These are phyloP conservation scores for Leptographium radiaticola DNA, from an alignment of 2,329 filamentous ascomycete species.

Conservation along the genomic window DNA sequence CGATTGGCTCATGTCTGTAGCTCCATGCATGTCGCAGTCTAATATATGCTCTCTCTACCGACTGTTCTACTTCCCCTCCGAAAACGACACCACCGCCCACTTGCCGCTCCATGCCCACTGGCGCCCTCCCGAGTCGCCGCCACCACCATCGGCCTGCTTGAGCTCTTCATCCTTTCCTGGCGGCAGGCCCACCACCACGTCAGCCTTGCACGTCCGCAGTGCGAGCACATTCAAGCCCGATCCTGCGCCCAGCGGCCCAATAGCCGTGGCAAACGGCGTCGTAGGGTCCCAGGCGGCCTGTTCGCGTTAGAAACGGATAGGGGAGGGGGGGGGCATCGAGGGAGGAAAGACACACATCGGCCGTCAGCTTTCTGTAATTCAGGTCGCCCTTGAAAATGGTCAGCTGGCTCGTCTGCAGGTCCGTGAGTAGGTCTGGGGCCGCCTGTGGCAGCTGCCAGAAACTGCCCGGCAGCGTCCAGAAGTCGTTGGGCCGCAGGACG, in stretches of 20 bases:
- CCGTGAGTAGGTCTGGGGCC: constrained; percentile 55
- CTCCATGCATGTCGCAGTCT: too few species aligned
- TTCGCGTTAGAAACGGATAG: neutral
- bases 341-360: constrained; percentile 50
- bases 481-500: constrained; percentile 67
- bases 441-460: constrained; percentile 74
- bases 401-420: constrained; percentile 71
- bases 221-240: constrained; percentile 79
- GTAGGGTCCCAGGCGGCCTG: constrained; percentile 73
- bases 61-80: constrained; percentile 34
- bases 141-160: constrained; percentile 52
- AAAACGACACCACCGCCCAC: constrained; percentile 89
- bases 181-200: constrained; percentile 82
- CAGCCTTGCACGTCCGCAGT: constrained; percentile 89
- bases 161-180: constrained; percentile 71
- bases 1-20: too few species aligned
- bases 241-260: constrained; percentile 70
- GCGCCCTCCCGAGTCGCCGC: constrained; percentile 55
- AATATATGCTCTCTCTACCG: too few species aligned
- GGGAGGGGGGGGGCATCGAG: neutral
- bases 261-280: constrained; percentile 70
- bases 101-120: constrained; percentile 96
- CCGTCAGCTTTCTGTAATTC: constrained; percentile 88
- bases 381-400: constrained; percentile 96
- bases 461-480: constrained; percentile 82